Percentiles rank a stretch among this genome's conserved stretches.
Conservation (phyloP, 345 rosid species). For the Eucalyptus brandiana region DNA sequence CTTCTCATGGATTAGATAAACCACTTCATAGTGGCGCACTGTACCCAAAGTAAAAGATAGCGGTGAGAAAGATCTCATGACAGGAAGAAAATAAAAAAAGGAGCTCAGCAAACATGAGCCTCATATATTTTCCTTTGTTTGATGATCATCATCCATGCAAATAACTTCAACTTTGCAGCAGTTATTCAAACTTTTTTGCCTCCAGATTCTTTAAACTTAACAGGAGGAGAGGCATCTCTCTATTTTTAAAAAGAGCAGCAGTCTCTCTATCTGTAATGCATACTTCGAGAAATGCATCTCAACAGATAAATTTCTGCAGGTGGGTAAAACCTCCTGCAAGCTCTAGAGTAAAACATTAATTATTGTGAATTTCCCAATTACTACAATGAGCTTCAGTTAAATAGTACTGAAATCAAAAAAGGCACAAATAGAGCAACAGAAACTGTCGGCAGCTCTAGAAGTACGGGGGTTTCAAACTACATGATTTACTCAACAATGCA, state of each 20-base stretch:
- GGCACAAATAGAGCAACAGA: background rate
- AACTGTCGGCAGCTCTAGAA: background rate
- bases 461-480: background rate
- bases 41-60: background rate
- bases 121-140: background rate
- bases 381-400: background rate
- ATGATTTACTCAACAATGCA: background rate
- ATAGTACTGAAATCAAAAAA: background rate
- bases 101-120: background rate
- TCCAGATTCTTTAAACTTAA: background rate
- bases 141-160: background rate
- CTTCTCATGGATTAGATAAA: constrained; percentile 88
- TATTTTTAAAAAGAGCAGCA: background rate
- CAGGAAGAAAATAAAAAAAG: background rate
- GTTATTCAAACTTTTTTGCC: background rate
- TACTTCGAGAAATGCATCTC: background rate
- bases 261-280: background rate
- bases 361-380: background rate
- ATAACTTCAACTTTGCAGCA: background rate
- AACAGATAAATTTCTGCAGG: background rate
- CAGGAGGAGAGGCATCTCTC: background rate
- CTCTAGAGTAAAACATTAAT: background rate
- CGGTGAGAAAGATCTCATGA: background rate
- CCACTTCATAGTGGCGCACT: constrained; percentile 96
- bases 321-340: background rate